A percentile compares a stretch with the other conserved stretches of the same genome.
phyloP scores from a whole-genome alignment of 805 yeast species.

The Yamadazyma tumulicola region DNA sequence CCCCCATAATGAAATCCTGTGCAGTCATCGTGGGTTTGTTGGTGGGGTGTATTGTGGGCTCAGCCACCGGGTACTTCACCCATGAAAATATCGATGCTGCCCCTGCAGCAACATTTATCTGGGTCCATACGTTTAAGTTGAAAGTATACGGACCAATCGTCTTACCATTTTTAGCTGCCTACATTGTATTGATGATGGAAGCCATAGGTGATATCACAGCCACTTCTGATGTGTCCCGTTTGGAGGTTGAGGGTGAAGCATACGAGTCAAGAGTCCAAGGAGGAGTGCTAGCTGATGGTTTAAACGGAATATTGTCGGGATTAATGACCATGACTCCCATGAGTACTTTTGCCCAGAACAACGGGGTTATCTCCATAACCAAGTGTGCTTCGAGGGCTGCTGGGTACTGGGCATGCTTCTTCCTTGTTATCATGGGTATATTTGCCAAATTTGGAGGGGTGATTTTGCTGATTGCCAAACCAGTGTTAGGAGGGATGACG shows the following conservation, averaged over 20 bases:
- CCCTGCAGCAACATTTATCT: conserved; percentile 78
- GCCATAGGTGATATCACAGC: conserved; percentile 95
- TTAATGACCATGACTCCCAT: conserved; percentile 83
- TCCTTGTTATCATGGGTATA: conserved; percentile 80
- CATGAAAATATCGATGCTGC: conserved; percentile 54
- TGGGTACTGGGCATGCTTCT: conserved; percentile 79
- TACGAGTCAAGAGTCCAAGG: conserved; percentile 90
- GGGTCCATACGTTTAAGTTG: conserved; percentile 83
- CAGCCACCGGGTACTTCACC: conserved; percentile 81
- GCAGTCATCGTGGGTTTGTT: conserved; percentile 84
- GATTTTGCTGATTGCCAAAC: conserved; percentile 55
- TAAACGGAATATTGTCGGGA: conserved; percentile 74
- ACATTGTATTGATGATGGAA: conserved; percentile 82
- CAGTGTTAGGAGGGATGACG: conserved; percentile 80
- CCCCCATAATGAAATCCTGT: conserved; percentile 93
- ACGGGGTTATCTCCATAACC: conserved; percentile 90
- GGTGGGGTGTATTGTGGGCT: conserved; percentile 89
- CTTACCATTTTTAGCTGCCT: conserved; percentile 80
- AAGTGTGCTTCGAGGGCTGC: conserved; percentile 84
- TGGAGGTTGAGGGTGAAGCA: conserved; percentile 75
- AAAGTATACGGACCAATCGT: conserved; percentile 81
- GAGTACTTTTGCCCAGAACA: conserved; percentile 92
- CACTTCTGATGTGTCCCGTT: conserved; percentile 84
- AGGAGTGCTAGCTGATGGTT: conserved; percentile 86
- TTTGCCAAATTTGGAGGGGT: conserved; percentile 88